Evolutionary conservation across 257 asterid species (phyloP), one percentile per base, ranked within the genome.

Genomic region (Handroanthus guayacan): DNA sequence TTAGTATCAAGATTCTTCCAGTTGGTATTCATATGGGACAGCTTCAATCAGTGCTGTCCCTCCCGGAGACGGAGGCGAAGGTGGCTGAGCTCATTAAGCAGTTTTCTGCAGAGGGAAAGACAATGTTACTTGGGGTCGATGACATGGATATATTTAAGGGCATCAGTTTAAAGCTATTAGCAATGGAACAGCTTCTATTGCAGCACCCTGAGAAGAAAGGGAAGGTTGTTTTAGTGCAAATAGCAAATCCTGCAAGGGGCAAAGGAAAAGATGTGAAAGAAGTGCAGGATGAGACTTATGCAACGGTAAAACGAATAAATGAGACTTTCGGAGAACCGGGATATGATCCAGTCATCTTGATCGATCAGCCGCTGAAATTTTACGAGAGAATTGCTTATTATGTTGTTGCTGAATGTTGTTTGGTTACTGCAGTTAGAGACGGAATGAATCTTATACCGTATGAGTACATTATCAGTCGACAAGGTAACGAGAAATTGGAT

Each of bases 91-190:
- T 92, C 5, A 76, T 86, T 3, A 77, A 88, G 71, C 89, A 86
- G 69, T 92, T 85, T 75, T 47, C 82, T 0, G 90, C 69, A 25
- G 79, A 83, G 68, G 98, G 94, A 61, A 86, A 82, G 80, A 92
- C 94, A 9, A 74, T 92, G 91, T 67, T 92, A 61, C 92, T 92
- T 1, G 97, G 97, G 12, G 97, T 92, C 2, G 97, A 92, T 55
- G 97, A 92, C 81, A 92, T 90, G 97, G 97, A 92, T 71, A 92
- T 92, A 82, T 92, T 92, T 69, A 92, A 92, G 67, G 97, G 97
- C 48, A 92, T 92, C 41, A 92, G 97, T 72, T 83, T 92, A 67
- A 92, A 92, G 87, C 62, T 92, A 71, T 75, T 92, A 69, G 98
- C 98, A 69, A 89, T 91, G 97, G 97, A 92, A 55, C 98, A 92